Percentiles rank a stretch among this genome's conserved stretches.
Evolutionary conservation across 176 grass and related monocot genomes (phyloP).

Genomic region (Carex pumila): DNA sequence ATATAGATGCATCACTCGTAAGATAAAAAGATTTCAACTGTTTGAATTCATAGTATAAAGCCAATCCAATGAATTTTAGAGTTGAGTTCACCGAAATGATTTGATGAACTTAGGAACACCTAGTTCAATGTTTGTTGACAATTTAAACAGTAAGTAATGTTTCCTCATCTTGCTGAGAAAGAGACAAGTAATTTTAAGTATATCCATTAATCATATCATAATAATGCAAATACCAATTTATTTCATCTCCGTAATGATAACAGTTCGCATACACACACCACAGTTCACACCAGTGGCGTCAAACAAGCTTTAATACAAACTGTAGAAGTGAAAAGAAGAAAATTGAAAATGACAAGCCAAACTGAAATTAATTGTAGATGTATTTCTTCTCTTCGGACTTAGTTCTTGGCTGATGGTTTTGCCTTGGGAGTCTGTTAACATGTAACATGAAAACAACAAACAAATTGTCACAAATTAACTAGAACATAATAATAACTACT

Average conservation of each 20-base stretch:
- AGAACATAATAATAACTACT: background rate
- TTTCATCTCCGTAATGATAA: conserved; percentile 8
- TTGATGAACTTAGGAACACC: no score
- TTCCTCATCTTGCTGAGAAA: background rate
- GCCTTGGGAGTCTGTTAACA: conserved; percentile 20
- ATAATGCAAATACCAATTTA: conserved; percentile 1
- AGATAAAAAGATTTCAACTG: no score
- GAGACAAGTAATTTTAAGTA: background rate
- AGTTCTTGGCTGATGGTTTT: conserved; percentile 16
- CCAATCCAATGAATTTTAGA: no score
- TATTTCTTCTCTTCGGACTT: background rate
- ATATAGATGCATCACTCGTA: no score
- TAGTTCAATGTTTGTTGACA: background rate
- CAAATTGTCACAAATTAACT: background rate
- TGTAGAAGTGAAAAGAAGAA: background rate
- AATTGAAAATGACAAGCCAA: conserved; percentile 3
- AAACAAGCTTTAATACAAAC: conserved; percentile 6
- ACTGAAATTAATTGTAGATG: background rate
- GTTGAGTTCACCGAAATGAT: no score
- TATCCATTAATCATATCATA: background rate
- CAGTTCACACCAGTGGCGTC: background rate
- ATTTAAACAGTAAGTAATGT: background rate
- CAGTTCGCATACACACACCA: conserved; percentile 16
- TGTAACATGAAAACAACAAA: background rate
- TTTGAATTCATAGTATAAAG: no score